Evolutionary conservation across 352 stramenopile species (phyloP), one percentile per base, ranked within the genome.

Genomic region (Thalassiosira hispida): DNA sequence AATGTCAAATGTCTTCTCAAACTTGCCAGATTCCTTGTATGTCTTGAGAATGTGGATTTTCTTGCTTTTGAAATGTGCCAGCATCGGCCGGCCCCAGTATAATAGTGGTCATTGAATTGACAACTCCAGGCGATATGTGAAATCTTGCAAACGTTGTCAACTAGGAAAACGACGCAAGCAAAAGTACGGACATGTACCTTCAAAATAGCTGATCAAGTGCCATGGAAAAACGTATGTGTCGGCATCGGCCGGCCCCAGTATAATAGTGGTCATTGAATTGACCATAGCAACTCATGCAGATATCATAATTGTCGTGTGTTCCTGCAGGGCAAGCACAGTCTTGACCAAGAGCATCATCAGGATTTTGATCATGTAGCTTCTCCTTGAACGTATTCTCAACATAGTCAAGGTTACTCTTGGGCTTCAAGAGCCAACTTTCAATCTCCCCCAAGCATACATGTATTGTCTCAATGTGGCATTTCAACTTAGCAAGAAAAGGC

Each of bases 391-490:
- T 64, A 29, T 61, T 44, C 40, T 83, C 52, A 9, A 83, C 22
- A 62, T 66, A 79, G 8, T 70, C 18, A 23, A 73, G 65, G 31
- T 65, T 71, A 20, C 25, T 46, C 14, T 67, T 33, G 1, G 66
- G 25, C 57, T 83, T 60, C 52, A 79, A 27, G 14, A 79, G 62
- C 74, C 74, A 83, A 6, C 11, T 47, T 38, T 83, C 74, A 44
- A 83, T 70, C 7, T 62, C 29, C n/a, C 67, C 74, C 53, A 83
- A 63, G 56, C 56, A 83, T 33, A 79, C 74, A 23, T 83, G 74
- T 22, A 80, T 44, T n/a, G 42, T 42, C 47, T 70, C 35, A 35
- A 80, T 7, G 40, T 80, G 72, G 49, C 59, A 42, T 51, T 80
- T 80, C 52, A 80, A 64, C 27, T 75, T 69, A 5, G 55, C 52